A percentile compares a stretch with the other conserved stretches of the same genome.
Conservation (phyloP, 192 early-diverging fungal genomes). For the Coemansia sp. region DNA sequence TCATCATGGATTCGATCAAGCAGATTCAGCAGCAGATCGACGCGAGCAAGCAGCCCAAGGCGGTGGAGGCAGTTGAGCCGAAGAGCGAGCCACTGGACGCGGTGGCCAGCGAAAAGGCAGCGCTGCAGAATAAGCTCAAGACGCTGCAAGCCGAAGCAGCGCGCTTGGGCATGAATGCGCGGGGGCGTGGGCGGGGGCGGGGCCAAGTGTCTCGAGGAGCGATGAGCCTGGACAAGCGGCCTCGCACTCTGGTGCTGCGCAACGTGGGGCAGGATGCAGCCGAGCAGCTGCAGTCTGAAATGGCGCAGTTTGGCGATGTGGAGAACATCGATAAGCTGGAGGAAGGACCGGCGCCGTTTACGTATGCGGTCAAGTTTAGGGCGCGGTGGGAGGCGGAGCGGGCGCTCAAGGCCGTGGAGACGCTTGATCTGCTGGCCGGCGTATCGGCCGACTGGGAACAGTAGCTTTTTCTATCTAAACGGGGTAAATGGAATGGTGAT, state of each 20-base stretch:
- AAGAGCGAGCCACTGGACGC: constrained; percentile 1
- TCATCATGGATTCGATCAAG: constrained; percentile 55
- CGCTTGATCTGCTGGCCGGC: constrained; percentile 27
- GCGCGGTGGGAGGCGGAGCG: constrained; percentile 48
- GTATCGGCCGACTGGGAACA: constrained; percentile 40
- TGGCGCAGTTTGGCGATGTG: constrained; percentile 48
- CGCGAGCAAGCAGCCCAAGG: constrained; percentile 23
- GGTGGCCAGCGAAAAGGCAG: constrained; percentile 22
- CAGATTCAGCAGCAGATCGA: constrained; percentile 47
- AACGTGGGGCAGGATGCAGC: constrained; percentile 28
- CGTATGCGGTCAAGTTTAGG: constrained; percentile 37
- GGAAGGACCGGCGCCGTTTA: constrained; percentile 23
- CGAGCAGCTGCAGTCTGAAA: constrained; percentile 31
- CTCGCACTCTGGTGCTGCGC: constrained; percentile 39
- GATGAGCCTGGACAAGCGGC: constrained; percentile 50
- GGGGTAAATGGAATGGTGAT: no score
- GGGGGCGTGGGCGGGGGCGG: constrained; percentile 12
- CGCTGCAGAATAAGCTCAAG: constrained; percentile 37
- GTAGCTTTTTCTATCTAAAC: not conserved
- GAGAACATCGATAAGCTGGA: constrained; percentile 31
- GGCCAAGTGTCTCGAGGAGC: constrained; percentile 12
- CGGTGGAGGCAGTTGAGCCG: not conserved
- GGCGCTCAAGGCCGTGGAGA: constrained; percentile 25
- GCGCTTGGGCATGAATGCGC: constrained; percentile 19
- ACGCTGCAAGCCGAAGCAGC: constrained; percentile 29